Conservation (phyloP, 257 asterid species). For the Nicotiana benthamiana region DNA sequence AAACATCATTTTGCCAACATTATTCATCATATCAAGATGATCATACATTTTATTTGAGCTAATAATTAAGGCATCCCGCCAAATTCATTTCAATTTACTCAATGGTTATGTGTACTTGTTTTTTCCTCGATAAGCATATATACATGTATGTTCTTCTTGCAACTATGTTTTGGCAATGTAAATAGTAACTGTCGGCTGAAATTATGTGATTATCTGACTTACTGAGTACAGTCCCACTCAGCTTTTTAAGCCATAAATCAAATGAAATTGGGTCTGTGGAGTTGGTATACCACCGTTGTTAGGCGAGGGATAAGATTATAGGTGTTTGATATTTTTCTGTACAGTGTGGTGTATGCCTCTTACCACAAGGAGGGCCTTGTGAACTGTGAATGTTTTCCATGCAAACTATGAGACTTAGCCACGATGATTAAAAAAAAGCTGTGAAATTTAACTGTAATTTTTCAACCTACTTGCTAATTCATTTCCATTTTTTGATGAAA, state of each 20-base stretch:
- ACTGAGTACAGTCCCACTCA: not conserved
- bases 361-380: not conserved
- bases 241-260: not conserved
- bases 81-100: not conserved
- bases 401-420: not conserved
- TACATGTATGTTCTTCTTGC: not conserved
- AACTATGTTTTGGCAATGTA: not conserved
- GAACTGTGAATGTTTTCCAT: not conserved
- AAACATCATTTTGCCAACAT: not conserved
- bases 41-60: slow-evolving; percentile 3
- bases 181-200: not conserved
- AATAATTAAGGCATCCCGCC: not conserved
- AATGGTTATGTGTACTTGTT: not conserved
- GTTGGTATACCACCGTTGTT: not conserved
- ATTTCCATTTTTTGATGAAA: slow-evolving; percentile 10
- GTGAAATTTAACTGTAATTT: not conserved
- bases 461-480: slow-evolving; percentile 2
- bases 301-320: not conserved
- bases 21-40: not conserved
- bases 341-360: not conserved
- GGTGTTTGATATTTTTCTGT: not conserved
- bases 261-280: not conserved
- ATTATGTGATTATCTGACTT: not conserved
- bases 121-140: not conserved
- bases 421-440: too few relatives aligned